Base-by-base conservation (phyloP, 2,329 filamentous ascomycete species). In the Trichoderma sp. region DNA sequence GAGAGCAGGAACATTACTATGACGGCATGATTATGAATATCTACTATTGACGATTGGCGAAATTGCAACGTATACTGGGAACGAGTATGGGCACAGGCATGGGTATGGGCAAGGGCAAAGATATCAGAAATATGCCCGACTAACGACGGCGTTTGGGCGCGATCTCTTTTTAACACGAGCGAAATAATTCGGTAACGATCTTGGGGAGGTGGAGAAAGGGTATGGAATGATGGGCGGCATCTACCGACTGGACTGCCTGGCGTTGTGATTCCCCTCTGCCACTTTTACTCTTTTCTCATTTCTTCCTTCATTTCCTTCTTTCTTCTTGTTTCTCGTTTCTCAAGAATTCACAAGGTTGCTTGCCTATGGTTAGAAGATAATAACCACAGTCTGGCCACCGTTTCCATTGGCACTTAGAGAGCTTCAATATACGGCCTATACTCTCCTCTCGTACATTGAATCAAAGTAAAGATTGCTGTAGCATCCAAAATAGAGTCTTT, bases 1-100 rank as follows among this genome's bases (percentile, higher is more conserved):
- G 86, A 88, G 67, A 77, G 79, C 59, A 78, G 80, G 12, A 83
- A 81, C 27, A 74, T 83, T 71, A 79, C 78, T 27, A 80, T 78
- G 35, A 84, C 79, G n/a, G 80, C 78, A 75, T 84, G 78, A 82
- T 67, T 27, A 41, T 74, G 75, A 74, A 21, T 18, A 63, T 21
- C 31, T 59, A 6, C 29, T 33, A 33, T 33, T 24, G 24, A 63
- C 29, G 50, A 73, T 31, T 66, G 53, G 74, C 41, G 21, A 64
- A 56, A 14, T 53, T 21, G 60, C 24, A 4, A 71, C 38, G 56
- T n/a, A 66, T 50, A 35, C 38, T 33, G 33, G 60, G 56, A 33
- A 31, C 29, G n/a, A 9, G 72, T 27, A 38, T n/a, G 29, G 69
- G 16, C 45, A 50, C 29, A 29, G 31, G 29, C 45, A 31, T 64